A percentile compares a stretch with the other conserved stretches of the same genome.
These are phyloP conservation scores for Taiwanofungus camphoratus DNA, from an alignment of 1,284 basidiomycete genomes.

Conservation along the genomic window DNA sequence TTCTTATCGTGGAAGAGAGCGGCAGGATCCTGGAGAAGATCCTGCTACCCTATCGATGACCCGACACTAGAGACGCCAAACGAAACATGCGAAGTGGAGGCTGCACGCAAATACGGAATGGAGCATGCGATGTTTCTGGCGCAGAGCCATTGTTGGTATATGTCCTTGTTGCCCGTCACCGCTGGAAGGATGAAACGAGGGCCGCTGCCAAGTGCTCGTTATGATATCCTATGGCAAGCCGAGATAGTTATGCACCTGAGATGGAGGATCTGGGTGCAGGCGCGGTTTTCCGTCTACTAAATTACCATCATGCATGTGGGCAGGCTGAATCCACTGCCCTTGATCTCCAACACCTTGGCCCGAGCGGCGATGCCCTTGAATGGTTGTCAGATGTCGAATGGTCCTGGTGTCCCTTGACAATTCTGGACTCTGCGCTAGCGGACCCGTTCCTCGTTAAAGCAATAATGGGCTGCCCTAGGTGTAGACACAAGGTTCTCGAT, in stretches of 20 bases:
- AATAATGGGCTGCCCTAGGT: too few species aligned
- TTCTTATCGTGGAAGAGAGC: conserved; percentile 31
- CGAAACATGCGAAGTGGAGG: conserved; percentile 11
- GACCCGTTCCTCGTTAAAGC: too few species aligned
- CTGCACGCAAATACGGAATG: conserved; percentile 21
- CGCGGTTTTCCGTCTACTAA: neutral
- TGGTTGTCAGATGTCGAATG: too few species aligned
- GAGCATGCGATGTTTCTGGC: neutral
- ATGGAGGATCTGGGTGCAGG: conserved; percentile 3
- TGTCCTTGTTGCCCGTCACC: neutral
- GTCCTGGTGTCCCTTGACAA: too few species aligned
- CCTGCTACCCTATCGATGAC: conserved; percentile 32
- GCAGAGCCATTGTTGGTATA: conserved; percentile 1
- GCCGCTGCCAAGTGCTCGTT: conserved; percentile 1
- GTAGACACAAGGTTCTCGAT: too few species aligned
- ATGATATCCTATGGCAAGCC: neutral
- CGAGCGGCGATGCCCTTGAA: neutral
- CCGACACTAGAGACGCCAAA: conserved; percentile 12
- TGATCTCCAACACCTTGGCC: neutral
- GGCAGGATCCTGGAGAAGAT: conserved; percentile 26
- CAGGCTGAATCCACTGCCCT: neutral
- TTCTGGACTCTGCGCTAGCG: too few species aligned
- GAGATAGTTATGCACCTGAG: conserved; percentile 3
- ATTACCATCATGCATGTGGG: neutral
- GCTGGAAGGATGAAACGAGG: conserved; percentile 1